Base-by-base conservation (phyloP, 345 rosid genomes). In the Bretschneidera sinensis region DNA sequence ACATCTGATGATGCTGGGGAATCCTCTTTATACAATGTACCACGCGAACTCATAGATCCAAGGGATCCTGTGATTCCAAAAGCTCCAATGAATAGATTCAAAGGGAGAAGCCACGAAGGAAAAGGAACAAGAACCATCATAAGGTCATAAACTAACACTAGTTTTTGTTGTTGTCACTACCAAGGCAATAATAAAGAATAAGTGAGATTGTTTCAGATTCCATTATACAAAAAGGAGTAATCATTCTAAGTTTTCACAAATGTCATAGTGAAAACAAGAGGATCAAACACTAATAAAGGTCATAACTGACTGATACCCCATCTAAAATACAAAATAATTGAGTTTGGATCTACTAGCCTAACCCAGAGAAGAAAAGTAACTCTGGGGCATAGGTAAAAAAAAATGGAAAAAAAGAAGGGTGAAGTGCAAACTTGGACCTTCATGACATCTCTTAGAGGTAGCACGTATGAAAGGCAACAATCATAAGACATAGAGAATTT, bases 31-130 rank as follows among this genome's bases (percentile, higher is more conserved):
- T 86, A 88, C 73, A 92, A 65, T 0, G 90, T 67, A 63, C 96
- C 96, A 24, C 63, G 75, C 47, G 92, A 76, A 66, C 95, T 81
- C 83, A 90, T 56, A 57, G 88, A 76, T 66, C 99, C 99, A 63
- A 94, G 83, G 28, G 95, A 87, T 48, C 98, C 97, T 92, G 74
- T 68, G 73, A 65, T 34, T 1, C n/a, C 18, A 54, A 13, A 55
- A 59, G 55, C 18, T 17, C 48, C 67, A 67, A 47, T 50, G 20
- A 21, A 60, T 33, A 71, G 28, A 25, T 28, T 33, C 52, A 34
- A 55, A 59, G 9, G 62, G 48, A 16, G 51, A 16, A 54, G 52
- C 21, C n/a, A n/a, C n/a, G n/a, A n/a, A n/a, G n/a, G n/a, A n/a
- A 31, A 22, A 48, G 21, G 56, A 59, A 60, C 50, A 55, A 34